Percentiles rank a stretch among this genome's conserved stretches.
Conservation (phyloP, 2,329 filamentous ascomycete species). For the Emydomyces testavorans region DNA sequence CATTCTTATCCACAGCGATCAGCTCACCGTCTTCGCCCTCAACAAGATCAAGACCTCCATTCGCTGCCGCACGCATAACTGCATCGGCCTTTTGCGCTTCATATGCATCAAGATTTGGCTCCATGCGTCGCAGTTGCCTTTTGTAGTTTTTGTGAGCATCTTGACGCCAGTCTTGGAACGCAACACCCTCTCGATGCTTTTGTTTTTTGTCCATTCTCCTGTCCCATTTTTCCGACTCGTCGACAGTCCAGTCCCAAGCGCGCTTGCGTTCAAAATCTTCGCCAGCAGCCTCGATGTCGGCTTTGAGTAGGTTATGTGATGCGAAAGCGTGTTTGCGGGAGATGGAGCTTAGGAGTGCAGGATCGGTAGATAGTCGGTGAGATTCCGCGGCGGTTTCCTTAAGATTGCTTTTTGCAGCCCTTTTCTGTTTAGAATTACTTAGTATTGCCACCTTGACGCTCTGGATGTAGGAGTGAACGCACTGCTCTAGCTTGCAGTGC, state of each 20-base stretch:
- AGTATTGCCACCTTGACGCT: neutral
- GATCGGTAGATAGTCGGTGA: constrained; percentile 65
- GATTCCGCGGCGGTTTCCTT: constrained; percentile 76
- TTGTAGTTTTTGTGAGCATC: constrained; percentile 92
- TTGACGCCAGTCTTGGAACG: constrained; percentile 78
- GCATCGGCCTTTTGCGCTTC: constrained; percentile 74
- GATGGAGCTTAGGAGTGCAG: constrained; percentile 63
- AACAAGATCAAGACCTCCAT: constrained; percentile 79
- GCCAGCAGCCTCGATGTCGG: constrained; percentile 70
- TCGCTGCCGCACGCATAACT: constrained; percentile 71
- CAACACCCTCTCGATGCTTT: constrained; percentile 67
- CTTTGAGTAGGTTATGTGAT: constrained; percentile 84
- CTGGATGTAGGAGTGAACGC: constrained; percentile 19
- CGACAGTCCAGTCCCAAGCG: constrained; percentile 96
- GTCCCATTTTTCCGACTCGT: constrained; percentile 92
- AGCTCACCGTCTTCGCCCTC: constrained; percentile 93
- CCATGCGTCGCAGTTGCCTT: constrained; percentile 67
- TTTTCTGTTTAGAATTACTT: constrained; percentile 26
- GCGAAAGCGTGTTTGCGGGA: constrained; percentile 78
- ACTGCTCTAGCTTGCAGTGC: constrained; percentile 68
- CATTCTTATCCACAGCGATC: constrained; percentile 83
- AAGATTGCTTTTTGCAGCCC: constrained; percentile 48
- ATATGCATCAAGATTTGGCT: constrained; percentile 71
- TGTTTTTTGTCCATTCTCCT: constrained; percentile 77
- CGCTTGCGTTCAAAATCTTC: constrained; percentile 96